Evolutionary conservation across 768 basidiomycete species (phyloP).

Genomic region (Suillus sp.): DNA sequence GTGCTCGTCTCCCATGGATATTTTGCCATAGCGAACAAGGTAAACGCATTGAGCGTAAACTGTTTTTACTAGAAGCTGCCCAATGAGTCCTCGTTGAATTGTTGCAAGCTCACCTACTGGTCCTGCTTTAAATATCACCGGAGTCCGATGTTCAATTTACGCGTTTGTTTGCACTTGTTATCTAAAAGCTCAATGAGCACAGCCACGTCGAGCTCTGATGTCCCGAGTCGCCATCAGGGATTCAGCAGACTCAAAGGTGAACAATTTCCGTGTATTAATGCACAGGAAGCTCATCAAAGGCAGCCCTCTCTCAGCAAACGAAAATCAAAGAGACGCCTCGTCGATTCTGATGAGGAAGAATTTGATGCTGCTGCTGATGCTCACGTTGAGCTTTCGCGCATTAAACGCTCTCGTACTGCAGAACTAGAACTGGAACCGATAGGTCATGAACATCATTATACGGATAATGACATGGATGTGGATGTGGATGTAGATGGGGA

Average conservation of each 20-base stretch:
- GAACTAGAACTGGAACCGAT: slow-evolving; percentile 31
- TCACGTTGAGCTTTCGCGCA: slow-evolving; percentile 49
- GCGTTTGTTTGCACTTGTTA: slow-evolving; percentile 26
- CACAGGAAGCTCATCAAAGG: slow-evolving; percentile 5
- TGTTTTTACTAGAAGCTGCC: neutral
- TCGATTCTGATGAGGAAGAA: slow-evolving; percentile 41
- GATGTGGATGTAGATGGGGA: slow-evolving; percentile 45
- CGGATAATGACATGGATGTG: slow-evolving; percentile 45
- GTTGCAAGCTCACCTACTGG: neutral
- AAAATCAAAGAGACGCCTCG: slow-evolving; percentile 29
- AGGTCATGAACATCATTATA: slow-evolving; percentile 37
- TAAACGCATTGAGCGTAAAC: slow-evolving; percentile 20
- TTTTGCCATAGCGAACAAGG: slow-evolving; percentile 12
- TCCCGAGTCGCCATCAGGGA: slow-evolving; percentile 10
- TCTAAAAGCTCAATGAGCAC: slow-evolving; percentile 15
- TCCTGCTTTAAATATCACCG: neutral
- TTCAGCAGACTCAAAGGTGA: slow-evolving; percentile 26
- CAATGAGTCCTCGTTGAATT: neutral
- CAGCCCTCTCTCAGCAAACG: slow-evolving; percentile 26
- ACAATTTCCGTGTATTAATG: slow-evolving; percentile 9
- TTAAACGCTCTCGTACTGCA: slow-evolving; percentile 29
- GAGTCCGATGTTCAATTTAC: slow-evolving; percentile 3
- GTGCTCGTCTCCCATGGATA: neutral
- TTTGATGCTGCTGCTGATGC: slow-evolving; percentile 49
- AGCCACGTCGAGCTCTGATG: slow-evolving; percentile 6